Base-by-base conservation (phyloP, 208 protist species). In the Wallacemonas collosoma region DNA sequence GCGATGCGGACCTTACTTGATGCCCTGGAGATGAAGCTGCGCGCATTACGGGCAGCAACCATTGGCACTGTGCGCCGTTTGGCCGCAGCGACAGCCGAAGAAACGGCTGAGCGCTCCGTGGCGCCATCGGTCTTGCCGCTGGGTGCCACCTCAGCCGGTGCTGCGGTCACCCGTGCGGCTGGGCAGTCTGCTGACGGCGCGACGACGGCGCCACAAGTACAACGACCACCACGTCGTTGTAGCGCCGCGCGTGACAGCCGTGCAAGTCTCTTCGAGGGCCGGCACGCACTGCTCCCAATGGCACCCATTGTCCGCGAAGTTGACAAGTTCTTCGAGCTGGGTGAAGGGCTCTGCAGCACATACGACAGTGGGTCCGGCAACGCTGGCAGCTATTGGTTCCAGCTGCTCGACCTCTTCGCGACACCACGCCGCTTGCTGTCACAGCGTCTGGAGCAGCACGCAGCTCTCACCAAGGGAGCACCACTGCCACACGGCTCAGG, bases 351-450 rank as follows among this genome's bases (percentile, higher is more conserved):
- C 8, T 91, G 86, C 72, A 66, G 67, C 55, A 80, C 71, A 71
- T 85, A 88, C 65, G 70, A 75, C 43, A 69, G 63, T 4, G 35
- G 50, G 41, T 44, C 55, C 14, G 45, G 53, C 43, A 66, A 64
- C 50, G 70, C 57, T 50, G 47, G 65, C n/a, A 69, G 71, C 54
- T 72, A 79, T 38, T 93, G 88, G 88, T 90, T 94, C 57, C 70
- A 71, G 15, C 71, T 94, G 8, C 75, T 94, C 40, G 81, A 88
- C 67, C 64, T 83, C n/a, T 86, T 94, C 64, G 82, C 83, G 61
- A 60, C 66, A 60, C 86, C 89, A 6, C 78, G 81, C 47, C 82
- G 76, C 40, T 60, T 90, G 41, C 81, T 91, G 9, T 75, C 72
- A 58, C 63, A 76, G 58, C 70, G 74, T 56, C 72, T 73, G 7